Evolutionary conservation across 306 rosid species (phyloP), one percentile per base, ranked within the genome.

Genomic region (Erythrophleum fordii): DNA sequence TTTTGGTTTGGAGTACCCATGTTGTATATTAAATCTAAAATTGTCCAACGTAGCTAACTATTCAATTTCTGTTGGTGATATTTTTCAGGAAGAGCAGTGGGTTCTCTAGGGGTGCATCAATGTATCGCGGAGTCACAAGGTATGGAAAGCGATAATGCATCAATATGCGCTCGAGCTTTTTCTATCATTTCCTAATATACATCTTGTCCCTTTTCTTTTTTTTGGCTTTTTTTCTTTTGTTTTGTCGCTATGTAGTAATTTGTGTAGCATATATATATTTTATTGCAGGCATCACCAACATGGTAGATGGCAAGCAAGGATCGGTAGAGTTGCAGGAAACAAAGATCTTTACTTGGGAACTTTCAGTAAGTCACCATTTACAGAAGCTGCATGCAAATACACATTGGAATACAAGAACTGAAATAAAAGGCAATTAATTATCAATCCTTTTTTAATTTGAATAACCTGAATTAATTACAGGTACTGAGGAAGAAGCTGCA

Each of bases 121-220:
- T 92, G 99, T 96, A 96, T 77, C 98, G 99, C 16, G 99, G 99
- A 66, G 99, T 96, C 39, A 96, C 99, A 81, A 96, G 99, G 99
- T 93, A 31, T 46, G 45, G 60, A 39, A 78, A 77, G 42, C 14
- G 14, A 75, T 29, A 69, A 34, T 71, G 28, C 64, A 77, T 67
- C 45, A 59, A 25, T 12, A 18, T 59, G 66, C n/a, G 8, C 25
- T 59, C 66, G 37, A 26, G 66, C 37, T 26, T 59, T 59, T 4
- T 26, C 8, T 11, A 17, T 59, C 66, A 59, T 59, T 59, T 12
- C n/a, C 28, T 59, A 5, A 34, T 59, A 26, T 11, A 59, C 12
- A 26, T 26, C 18, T 59, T 3, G 2, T 11, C 9, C 66, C 4
- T 26, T 4, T 52, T 65, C 69, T 76, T 10, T 56, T 51, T 37